These are phyloP conservation scores for Eucalyptus cladocalyx DNA, from an alignment of 345 rosid genomes.

Conservation along the genomic window DNA sequence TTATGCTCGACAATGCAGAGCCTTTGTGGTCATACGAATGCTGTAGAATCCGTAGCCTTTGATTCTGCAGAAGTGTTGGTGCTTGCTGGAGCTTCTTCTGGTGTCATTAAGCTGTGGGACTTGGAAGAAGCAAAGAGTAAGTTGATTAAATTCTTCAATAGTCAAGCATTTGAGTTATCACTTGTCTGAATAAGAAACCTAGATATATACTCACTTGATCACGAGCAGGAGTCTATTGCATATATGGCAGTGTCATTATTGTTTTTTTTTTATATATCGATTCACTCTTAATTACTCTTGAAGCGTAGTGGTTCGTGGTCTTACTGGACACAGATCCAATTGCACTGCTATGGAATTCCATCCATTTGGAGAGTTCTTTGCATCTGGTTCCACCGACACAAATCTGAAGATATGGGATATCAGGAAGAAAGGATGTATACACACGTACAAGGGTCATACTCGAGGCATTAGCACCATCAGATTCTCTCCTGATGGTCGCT, in stretches of 20 bases:
- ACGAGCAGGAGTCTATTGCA: not conserved
- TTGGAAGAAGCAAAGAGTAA: conserved; percentile 72
- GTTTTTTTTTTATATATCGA: not conserved
- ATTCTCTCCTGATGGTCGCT: conserved; percentile 98
- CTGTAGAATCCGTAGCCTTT: conserved; percentile 56
- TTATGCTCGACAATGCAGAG: conserved; percentile 24
- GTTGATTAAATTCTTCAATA: conserved; percentile 7
- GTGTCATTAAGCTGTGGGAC: conserved; percentile 73
- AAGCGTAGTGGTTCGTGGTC: conserved; percentile 99
- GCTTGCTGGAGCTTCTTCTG: conserved; percentile 68
- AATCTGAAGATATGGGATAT: conserved; percentile 88
- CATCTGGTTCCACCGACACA: conserved; percentile 83
- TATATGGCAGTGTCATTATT: not conserved
- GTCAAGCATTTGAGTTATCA: not conserved
- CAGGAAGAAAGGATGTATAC: conserved; percentile 93
- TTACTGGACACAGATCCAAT: conserved; percentile 90
- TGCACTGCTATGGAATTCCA: conserved; percentile 93
- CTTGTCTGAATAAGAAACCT: not conserved
- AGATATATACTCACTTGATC: not conserved
- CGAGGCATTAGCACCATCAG: conserved; percentile 67
- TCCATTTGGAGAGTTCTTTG: conserved; percentile 97
- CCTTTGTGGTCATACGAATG: conserved; percentile 60
- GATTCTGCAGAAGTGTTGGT: conserved; percentile 55
- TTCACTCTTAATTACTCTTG: conserved; percentile 36
- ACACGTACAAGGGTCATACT: conserved; percentile 88